phyloP scores from a whole-genome alignment of 768 basidiomycete species.

The Amanita rimosa region DNA sequence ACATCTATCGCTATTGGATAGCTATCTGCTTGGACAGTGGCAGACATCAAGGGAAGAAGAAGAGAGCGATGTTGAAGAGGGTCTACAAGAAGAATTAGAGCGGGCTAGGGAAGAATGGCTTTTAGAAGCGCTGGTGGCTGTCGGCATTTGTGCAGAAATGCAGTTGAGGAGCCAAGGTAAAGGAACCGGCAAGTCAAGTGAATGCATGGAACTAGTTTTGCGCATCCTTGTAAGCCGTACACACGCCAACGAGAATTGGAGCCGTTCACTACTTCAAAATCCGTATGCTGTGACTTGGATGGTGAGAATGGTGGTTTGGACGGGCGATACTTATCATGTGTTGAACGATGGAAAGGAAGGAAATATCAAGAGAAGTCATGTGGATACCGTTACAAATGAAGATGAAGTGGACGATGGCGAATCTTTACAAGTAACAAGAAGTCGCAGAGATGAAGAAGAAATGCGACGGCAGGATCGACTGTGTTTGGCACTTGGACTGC shows the following conservation, averaged over 20 bases:
- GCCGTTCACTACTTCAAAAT: constrained; percentile 34
- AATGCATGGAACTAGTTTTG: constrained; percentile 45
- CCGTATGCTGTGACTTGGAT: constrained; percentile 34
- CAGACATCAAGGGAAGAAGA: constrained; percentile 7
- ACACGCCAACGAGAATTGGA: constrained; percentile 51
- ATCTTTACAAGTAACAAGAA: background rate
- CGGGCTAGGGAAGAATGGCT: constrained; percentile 33
- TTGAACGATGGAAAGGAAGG: constrained; percentile 6
- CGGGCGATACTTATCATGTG: constrained; percentile 14
- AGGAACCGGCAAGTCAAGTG: constrained; percentile 20
- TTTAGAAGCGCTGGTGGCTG: constrained; percentile 32
- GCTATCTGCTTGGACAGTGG: constrained; percentile 54
- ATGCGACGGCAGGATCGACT: constrained; percentile 52
- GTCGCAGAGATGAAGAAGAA: constrained; percentile 5
- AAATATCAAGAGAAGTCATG: background rate
- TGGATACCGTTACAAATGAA: constrained; percentile 10
- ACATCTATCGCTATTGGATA: constrained; percentile 50
- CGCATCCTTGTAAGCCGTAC: constrained; percentile 66
- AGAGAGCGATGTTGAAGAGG: constrained; percentile 7
- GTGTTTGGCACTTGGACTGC: constrained; percentile 63
- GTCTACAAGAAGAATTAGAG: constrained; percentile 14
- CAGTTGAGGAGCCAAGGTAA: constrained; percentile 10
- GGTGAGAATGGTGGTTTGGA: constrained; percentile 32
- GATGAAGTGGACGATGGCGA: constrained; percentile 9
- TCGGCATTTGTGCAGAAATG: constrained; percentile 41